A percentile compares a stretch with the other conserved stretches of the same genome.
Evolutionary conservation across 169 alveolate species (phyloP).

Genomic region (Cryptosporidium sp.): DNA sequence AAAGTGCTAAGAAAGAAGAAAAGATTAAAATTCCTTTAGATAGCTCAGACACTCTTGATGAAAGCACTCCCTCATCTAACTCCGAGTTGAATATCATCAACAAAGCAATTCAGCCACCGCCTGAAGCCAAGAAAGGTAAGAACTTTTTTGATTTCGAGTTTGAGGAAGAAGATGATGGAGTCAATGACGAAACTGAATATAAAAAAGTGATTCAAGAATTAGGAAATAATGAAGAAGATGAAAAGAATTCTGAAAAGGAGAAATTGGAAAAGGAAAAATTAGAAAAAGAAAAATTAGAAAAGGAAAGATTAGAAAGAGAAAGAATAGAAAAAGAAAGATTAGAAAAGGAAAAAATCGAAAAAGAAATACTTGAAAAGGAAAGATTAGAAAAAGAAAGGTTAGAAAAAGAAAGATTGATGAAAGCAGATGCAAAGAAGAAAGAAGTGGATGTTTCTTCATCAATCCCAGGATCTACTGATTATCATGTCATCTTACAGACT

Average conservation of each 20-base stretch:
- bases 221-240: background rate
- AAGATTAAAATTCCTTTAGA: background rate
- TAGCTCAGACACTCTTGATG: background rate
- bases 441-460: background rate
- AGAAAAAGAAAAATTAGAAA: background rate
- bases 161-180: conserved; percentile 37
- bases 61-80: background rate
- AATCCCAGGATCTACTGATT: background rate
- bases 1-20: background rate
- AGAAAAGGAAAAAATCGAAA: background rate
- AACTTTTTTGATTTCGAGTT: conserved; percentile 14
- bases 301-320: background rate
- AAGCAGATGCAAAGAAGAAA: background rate
- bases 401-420: background rate
- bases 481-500: background rate
- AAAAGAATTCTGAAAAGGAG: background rate
- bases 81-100: background rate
- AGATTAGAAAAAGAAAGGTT: background rate
- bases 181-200: conserved; percentile 1
- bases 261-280: background rate
- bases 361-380: background rate
- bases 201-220: background rate
- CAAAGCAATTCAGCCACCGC: background rate
- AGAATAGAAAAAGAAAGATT: background rate
- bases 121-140: background rate